Conservation (phyloP, 2,329 filamentous ascomycete species). For the Colletotrichum plurivorum region DNA sequence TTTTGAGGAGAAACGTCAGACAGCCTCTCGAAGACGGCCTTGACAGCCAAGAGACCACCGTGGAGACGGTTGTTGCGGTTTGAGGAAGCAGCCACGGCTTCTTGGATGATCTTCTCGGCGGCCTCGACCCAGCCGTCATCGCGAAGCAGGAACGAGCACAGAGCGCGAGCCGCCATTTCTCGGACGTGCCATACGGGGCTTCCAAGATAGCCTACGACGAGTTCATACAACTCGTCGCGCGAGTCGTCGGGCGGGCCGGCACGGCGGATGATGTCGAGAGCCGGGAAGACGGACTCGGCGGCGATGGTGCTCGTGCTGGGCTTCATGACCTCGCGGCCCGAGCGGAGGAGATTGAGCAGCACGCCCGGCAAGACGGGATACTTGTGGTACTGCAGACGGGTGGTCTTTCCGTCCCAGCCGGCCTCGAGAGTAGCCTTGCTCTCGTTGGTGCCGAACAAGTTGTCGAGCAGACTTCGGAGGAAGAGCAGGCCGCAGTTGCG, state of each 20-base stretch:
- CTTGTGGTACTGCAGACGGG: conserved; percentile 78
- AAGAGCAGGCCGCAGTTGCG: conserved; percentile 94
- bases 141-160: conserved; percentile 73
- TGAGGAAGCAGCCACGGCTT: conserved; percentile 45
- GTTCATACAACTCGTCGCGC: conserved; percentile 67
- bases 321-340: conserved; percentile 61
- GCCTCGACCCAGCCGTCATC: conserved; percentile 62
- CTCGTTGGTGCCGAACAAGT: conserved; percentile 81
- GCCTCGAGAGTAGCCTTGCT: conserved; percentile 74
- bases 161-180: conserved; percentile 83
- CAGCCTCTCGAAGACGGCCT: conserved; percentile 70
- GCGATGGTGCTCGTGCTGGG: conserved; percentile 53
- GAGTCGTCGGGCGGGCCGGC: conserved; percentile 74
- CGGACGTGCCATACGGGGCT: conserved; percentile 85
- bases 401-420: conserved; percentile 75
- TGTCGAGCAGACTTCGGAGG: conserved; percentile 86
- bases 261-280: conserved; percentile 83
- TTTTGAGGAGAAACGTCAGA: conserved; percentile 55
- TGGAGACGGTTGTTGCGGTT: conserved; percentile 68
- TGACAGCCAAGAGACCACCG: conserved; percentile 69
- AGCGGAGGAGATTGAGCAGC: conserved; percentile 73
- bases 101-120: conserved; percentile 54
- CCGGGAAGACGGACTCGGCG: conserved; percentile 84
- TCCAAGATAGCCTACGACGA: conserved; percentile 74
- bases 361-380: conserved; percentile 76